Percentiles rank a stretch among this genome's conserved stretches.
Evolutionary conservation across 805 yeast genomes (phyloP).

Genomic region (Hermanozyma aechmeae): DNA sequence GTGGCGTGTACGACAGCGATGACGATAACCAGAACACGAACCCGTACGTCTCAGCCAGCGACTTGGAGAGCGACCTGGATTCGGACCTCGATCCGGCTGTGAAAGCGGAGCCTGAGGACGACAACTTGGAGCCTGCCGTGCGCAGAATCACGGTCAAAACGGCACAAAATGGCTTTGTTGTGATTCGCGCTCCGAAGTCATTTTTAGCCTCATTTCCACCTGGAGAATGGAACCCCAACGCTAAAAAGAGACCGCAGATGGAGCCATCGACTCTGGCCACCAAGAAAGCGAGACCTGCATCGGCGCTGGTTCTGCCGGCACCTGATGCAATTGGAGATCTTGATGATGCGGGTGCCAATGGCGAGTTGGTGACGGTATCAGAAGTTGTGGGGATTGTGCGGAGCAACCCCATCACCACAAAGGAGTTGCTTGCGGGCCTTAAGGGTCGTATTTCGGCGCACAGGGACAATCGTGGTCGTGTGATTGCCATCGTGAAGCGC

Average conservation of each 20-base stretch:
- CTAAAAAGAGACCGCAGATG: conserved; percentile 24
- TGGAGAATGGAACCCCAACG: conserved; percentile 80
- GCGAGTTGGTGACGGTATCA: conserved; percentile 50
- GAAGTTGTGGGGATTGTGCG: conserved; percentile 62
- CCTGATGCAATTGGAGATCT: conserved; percentile 15
- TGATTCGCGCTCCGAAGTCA: conserved; percentile 53
- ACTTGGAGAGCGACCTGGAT: conserved; percentile 57
- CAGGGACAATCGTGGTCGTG: conserved; percentile 51
- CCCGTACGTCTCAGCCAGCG: conserved; percentile 57
- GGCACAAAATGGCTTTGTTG: conserved; percentile 35
- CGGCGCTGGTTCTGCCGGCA: conserved; percentile 4
- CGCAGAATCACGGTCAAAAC: neutral
- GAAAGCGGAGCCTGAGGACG: conserved; percentile 22
- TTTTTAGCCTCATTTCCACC: conserved; percentile 58
- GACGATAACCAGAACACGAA: conserved; percentile 58
- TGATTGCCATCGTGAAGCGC: conserved; percentile 49
- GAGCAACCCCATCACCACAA: conserved; percentile 49
- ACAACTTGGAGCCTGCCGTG: conserved; percentile 3
- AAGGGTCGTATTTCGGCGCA: conserved; percentile 56
- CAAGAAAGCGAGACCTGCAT: conserved; percentile 28
- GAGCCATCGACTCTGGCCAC: conserved; percentile 16
- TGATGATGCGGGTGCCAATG: conserved; percentile 27
- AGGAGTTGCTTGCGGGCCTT: conserved; percentile 51
- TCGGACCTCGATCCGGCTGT: conserved; percentile 32
- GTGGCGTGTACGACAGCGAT: conserved; percentile 82